Conservation (phyloP, 331 rosid genomes). For the Stylosanthes scabra region DNA sequence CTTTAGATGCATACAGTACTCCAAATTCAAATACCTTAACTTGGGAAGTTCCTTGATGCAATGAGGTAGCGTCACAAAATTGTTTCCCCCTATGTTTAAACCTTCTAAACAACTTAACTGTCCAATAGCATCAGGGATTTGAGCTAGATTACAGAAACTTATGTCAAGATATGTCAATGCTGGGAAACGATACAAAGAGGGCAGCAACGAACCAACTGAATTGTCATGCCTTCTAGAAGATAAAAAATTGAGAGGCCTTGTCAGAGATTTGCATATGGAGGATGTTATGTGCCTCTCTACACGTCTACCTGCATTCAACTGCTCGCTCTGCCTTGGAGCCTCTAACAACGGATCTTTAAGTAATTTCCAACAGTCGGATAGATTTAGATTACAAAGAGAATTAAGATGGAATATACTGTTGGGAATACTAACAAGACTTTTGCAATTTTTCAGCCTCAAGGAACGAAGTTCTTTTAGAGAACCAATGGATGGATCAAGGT, state of each 20-base stretch:
- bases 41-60: constrained; percentile 22
- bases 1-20: neutral
- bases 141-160: constrained; percentile 32
- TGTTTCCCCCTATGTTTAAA: constrained; percentile 31
- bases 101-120: neutral
- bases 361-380: constrained; percentile 27
- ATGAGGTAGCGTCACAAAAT: constrained; percentile 31
- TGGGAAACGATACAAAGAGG: neutral
- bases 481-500: constrained; percentile 31
- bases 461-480: neutral
- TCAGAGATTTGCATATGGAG: neutral
- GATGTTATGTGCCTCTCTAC: neutral
- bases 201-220: neutral
- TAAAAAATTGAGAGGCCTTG: neutral
- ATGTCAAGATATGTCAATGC: neutral
- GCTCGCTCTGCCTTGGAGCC: neutral
- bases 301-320: neutral
- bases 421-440: neutral
- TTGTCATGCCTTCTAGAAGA: neutral
- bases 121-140: constrained; percentile 36
- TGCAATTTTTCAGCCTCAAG: constrained; percentile 2
- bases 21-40: too few relatives aligned
- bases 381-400: neutral
- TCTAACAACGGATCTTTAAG: neutral
- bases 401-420: neutral